A percentile compares a stretch with the other conserved stretches of the same genome.
Conservation (phyloP, 345 rosid species). For the Carallia brachiata region DNA sequence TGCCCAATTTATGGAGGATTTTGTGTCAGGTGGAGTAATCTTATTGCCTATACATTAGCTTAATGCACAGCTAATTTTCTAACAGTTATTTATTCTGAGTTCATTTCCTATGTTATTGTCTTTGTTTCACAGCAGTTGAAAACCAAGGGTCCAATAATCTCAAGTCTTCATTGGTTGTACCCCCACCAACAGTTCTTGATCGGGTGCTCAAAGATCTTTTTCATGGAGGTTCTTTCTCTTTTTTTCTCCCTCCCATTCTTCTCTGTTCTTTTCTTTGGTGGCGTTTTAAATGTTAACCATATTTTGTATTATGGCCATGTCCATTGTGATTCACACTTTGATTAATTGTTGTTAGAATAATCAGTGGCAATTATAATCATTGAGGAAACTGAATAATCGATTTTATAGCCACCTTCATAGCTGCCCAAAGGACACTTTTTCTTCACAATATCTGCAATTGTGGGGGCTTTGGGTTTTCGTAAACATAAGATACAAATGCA, state of each 20-base stretch:
- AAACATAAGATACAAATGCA: too few species aligned
- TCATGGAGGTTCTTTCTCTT: slow-evolving; percentile 54
- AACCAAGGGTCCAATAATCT: slow-evolving; percentile 60
- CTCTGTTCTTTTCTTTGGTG: not conserved
- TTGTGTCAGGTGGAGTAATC: slow-evolving; percentile 67
- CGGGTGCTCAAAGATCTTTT: slow-evolving; percentile 92
- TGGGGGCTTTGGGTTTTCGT: too few species aligned
- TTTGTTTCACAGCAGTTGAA: slow-evolving; percentile 54
- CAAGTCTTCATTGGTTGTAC: slow-evolving; percentile 72
- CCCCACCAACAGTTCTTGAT: slow-evolving; percentile 82
- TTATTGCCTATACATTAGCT: slow-evolving; percentile 10
- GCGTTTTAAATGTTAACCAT: not conserved
- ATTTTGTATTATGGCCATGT: too few species aligned
- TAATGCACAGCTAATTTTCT: not conserved
- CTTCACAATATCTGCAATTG: too few species aligned
- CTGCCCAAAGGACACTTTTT: too few species aligned
- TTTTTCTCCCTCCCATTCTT: not conserved
- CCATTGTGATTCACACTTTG: too few species aligned
- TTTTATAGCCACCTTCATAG: too few species aligned
- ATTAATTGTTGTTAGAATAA: too few species aligned
- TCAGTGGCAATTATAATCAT: too few species aligned
- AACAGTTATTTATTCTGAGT: not conserved
- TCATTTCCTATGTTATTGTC: slow-evolving; percentile 5
- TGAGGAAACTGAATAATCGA: too few species aligned
- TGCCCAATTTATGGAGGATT: slow-evolving; percentile 92